Evolutionary conservation across 768 basidiomycete genomes (phyloP).

Genomic region (Tylopilus sp.): DNA sequence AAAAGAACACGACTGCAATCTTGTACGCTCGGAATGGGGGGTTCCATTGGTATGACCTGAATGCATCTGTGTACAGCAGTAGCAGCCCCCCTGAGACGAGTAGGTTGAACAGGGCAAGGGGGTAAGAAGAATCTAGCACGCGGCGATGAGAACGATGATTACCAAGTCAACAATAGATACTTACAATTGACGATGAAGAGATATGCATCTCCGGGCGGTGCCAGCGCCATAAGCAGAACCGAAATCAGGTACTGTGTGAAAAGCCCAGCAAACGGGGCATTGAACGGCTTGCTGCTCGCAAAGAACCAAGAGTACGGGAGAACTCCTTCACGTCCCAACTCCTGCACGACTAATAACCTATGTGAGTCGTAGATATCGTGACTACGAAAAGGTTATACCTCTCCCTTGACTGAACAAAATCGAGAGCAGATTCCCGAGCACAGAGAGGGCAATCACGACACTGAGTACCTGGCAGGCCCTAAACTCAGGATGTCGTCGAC

Average conservation of each 20-base stretch:
- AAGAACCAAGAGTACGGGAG: slow-evolving; percentile 63
- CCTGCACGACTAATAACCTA: slow-evolving; percentile 56
- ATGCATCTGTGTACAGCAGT: slow-evolving; percentile 51
- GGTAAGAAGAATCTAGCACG: slow-evolving; percentile 55
- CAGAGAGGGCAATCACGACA: slow-evolving; percentile 58
- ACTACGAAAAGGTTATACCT: slow-evolving; percentile 36
- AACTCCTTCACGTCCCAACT: slow-evolving; percentile 68
- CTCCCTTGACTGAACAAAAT: slow-evolving; percentile 65
- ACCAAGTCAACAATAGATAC: slow-evolving; percentile 19
- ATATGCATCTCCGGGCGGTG: slow-evolving; percentile 74
- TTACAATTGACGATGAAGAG: slow-evolving; percentile 64
- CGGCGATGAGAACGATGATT: not conserved
- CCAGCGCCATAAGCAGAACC: too few relatives aligned
- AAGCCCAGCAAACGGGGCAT: too few relatives aligned
- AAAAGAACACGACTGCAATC: slow-evolving; percentile 48
- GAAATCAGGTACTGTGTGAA: too few relatives aligned
- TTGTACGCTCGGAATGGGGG: slow-evolving; percentile 64
- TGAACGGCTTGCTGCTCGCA: too few relatives aligned
- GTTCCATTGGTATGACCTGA: slow-evolving; percentile 48
- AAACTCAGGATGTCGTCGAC: not conserved
- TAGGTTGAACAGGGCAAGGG: too few relatives aligned
- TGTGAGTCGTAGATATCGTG: slow-evolving; percentile 3
- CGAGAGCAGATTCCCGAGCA: slow-evolving; percentile 60
- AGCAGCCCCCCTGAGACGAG: too few relatives aligned
- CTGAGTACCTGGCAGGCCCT: slow-evolving; percentile 47